Conservation (phyloP, 2,329 filamentous ascomycete genomes). For the Botrytis cinerea region DNA sequence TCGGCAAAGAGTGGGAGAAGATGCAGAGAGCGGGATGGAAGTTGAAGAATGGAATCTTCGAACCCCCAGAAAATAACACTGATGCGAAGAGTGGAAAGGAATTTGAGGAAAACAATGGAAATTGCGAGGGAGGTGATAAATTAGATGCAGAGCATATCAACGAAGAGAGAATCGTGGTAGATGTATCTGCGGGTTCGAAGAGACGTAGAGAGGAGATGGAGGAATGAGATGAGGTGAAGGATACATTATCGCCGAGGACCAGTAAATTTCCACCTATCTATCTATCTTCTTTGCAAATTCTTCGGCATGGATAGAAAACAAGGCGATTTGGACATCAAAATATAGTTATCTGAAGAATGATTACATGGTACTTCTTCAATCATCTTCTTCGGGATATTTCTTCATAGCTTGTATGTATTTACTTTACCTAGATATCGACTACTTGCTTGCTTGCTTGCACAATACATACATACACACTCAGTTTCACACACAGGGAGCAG, state of each 20-base stretch:
- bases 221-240: not conserved
- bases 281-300: not conserved
- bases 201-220: not conserved
- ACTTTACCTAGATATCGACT: not conserved
- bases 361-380: not conserved
- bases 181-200: not conserved
- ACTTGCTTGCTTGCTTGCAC: not conserved
- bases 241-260: not conserved
- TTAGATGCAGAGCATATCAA: not conserved
- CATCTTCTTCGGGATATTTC: not conserved
- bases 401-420: not conserved
- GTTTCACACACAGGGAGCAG: not conserved
- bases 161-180: not conserved
- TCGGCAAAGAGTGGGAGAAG: slow-evolving; percentile 68
- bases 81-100: not conserved
- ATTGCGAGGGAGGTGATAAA: not conserved
- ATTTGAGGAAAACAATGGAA: not conserved
- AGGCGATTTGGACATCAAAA: not conserved
- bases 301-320: accelerated
- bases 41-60: slow-evolving; percentile 49
- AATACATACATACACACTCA: not conserved
- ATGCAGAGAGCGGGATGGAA: slow-evolving; percentile 70
- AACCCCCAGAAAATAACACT: not conserved
- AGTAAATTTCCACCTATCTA: not conserved
- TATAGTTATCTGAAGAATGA: not conserved